Conservation (phyloP, 805 yeast genomes). For the Torulaspora franciscae region DNA sequence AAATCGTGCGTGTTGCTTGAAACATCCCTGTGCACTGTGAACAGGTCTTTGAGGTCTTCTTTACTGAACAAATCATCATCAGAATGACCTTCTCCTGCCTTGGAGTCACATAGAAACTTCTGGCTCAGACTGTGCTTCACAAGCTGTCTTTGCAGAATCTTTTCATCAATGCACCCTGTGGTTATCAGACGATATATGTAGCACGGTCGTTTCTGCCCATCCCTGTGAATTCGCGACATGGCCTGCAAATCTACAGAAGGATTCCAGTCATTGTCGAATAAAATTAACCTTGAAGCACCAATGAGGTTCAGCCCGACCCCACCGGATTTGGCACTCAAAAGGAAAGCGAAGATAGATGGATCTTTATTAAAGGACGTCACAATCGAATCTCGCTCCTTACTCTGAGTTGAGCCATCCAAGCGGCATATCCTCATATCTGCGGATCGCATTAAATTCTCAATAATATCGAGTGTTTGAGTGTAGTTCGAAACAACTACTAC, state of each 20-base stretch:
- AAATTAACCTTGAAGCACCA: conserved; percentile 80
- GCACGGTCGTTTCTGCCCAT: conserved; percentile 80
- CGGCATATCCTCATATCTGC: conserved; percentile 51
- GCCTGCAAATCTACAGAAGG: conserved; percentile 92
- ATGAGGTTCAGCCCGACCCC: conserved; percentile 87
- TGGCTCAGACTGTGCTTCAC: conserved; percentile 77
- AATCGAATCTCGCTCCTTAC: conserved; percentile 55
- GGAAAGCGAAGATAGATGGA: conserved; percentile 52
- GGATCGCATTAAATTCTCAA: conserved; percentile 52
- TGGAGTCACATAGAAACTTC: conserved; percentile 48
- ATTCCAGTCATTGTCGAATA: conserved; percentile 96
- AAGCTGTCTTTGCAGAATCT: conserved; percentile 85
- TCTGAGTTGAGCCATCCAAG: conserved; percentile 81
- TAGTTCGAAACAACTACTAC: conserved; percentile 82
- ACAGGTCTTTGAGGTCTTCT: conserved; percentile 68
- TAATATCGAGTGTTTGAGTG: conserved; percentile 77
- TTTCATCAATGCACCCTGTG: conserved; percentile 90
- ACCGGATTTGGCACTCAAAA: conserved; percentile 86
- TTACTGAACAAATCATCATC: conserved; percentile 64
- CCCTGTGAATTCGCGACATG: conserved; percentile 92
- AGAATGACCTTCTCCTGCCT: conserved; percentile 26
- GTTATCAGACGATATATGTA: conserved; percentile 78
- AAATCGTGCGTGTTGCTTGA: conserved; percentile 73
- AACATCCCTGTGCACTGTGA: conserved; percentile 50
- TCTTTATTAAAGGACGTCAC: conserved; percentile 65